phyloP scores from a whole-genome alignment of 257 asterid species.

The Knoxia roxburghii region DNA sequence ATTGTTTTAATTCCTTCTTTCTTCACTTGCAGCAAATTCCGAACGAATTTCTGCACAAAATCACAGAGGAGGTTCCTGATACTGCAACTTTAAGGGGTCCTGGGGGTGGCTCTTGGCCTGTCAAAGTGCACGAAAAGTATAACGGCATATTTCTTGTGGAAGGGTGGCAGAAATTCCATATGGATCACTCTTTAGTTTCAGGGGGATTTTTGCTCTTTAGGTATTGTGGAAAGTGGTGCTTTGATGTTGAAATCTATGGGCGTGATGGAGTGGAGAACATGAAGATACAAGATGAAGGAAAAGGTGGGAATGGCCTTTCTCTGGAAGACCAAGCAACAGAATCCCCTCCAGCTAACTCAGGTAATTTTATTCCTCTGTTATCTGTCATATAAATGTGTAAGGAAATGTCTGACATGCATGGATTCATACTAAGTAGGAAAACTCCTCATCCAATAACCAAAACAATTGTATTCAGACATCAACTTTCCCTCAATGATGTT shows the following conservation, averaged over 20 bases:
- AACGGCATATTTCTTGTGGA: slow-evolving; percentile 1
- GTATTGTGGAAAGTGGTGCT: neutral
- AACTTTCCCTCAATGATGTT: neutral
- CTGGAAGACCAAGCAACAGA: neutral
- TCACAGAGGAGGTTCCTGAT: neutral
- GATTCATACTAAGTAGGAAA: neutral
- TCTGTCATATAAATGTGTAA: neutral
- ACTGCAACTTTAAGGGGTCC: neutral
- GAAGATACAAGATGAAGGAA: neutral
- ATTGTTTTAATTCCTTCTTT: neutral
- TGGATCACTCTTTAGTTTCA: neutral
- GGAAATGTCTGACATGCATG: neutral
- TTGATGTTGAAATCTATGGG: neutral
- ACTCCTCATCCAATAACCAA: neutral
- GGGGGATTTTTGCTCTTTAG: neutral
- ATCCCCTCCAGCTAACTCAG: neutral
- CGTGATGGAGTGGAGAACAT: neutral
- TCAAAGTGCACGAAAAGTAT: neutral
- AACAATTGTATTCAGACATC: neutral
- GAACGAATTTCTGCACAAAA: neutral
- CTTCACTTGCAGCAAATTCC: slow-evolving; percentile 7
- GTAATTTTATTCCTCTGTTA: neutral
- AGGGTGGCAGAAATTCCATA: slow-evolving; percentile 2
- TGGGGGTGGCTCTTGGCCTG: neutral
- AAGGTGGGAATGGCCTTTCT: neutral